Conservation (phyloP, 331 rosid genomes). For the Prunus yedoensis region DNA sequence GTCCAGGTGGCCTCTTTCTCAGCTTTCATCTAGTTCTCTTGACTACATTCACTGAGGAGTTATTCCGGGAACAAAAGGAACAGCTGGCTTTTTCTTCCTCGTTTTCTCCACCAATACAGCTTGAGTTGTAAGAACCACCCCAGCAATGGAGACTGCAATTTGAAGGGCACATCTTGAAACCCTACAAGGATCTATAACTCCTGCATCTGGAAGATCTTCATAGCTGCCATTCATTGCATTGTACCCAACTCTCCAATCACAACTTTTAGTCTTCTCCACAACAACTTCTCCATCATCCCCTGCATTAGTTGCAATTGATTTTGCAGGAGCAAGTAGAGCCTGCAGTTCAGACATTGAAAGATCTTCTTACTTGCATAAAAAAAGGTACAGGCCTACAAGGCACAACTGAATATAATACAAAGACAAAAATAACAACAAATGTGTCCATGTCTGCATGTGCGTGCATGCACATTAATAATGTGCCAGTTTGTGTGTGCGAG, state of each 20-base stretch:
- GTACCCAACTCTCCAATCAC: constrained; percentile 77
- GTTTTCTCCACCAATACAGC: constrained; percentile 80
- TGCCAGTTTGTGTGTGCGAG: background rate
- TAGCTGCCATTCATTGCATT: constrained; percentile 78
- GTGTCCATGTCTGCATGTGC: background rate
- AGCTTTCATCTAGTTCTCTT: constrained; percentile 5
- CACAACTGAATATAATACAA: background rate
- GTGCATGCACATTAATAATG: background rate
- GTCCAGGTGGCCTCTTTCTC: constrained; percentile 3
- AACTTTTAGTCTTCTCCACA: constrained; percentile 67
- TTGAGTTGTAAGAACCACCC: constrained; percentile 78
- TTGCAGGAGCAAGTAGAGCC: constrained; percentile 92
- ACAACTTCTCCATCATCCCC: constrained; percentile 87
- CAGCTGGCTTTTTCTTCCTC: constrained; percentile 51
- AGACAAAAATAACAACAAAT: background rate
- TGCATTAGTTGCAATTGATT: constrained; percentile 76
- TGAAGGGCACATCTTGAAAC: constrained; percentile 93
- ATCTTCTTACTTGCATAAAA: background rate
- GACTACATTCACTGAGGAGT: constrained; percentile 28
- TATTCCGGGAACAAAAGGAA: constrained; percentile 83
- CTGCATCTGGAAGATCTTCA: constrained; percentile 85
- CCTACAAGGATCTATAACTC: constrained; percentile 85
- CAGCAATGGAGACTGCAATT: constrained; percentile 81
- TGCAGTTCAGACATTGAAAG: constrained; percentile 35
- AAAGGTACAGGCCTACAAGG: constrained; percentile 10